phyloP scores from a whole-genome alignment of 169 alveolate species.

The Plasmodium knowlesi region DNA sequence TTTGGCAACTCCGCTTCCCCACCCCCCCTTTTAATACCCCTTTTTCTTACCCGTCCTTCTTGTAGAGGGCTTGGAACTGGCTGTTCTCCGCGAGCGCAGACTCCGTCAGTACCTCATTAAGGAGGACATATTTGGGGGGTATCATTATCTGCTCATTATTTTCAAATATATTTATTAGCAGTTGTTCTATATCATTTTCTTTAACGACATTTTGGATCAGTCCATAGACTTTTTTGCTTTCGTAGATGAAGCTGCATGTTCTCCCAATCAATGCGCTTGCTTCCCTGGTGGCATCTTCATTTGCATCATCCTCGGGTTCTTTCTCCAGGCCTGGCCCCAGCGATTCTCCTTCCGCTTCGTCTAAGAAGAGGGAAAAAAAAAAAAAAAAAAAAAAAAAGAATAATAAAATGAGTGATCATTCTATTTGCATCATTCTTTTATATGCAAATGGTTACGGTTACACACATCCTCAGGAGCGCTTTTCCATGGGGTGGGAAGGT shows the following conservation, averaged over 20 bases:
- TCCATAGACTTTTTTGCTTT: slow-evolving; percentile 48
- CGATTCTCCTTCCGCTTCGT: not conserved
- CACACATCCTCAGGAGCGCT: not conserved
- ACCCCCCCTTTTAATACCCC: not conserved
- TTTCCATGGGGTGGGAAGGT: not conserved
- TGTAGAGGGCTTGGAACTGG: slow-evolving; percentile 62
- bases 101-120: slow-evolving; percentile 31
- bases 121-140: slow-evolving; percentile 38
- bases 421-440: not conserved
- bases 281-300: slow-evolving; percentile 15
- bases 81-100: slow-evolving; percentile 22
- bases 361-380: not conserved
- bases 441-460: not conserved
- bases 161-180: slow-evolving; percentile 39
- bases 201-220: slow-evolving; percentile 34
- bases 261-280: slow-evolving; percentile 43
- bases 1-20: not conserved
- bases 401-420: not conserved
- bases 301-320: not conserved
- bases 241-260: slow-evolving; percentile 56
- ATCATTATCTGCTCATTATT: slow-evolving; percentile 20
- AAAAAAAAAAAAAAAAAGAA: not conserved
- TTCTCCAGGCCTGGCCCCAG: not conserved
- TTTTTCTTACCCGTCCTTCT: slow-evolving; percentile 45
- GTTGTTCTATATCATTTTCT: slow-evolving; percentile 21